phyloP scores from a whole-genome alignment of 306 rosid genomes.

The Gastrolobium bilobum region DNA sequence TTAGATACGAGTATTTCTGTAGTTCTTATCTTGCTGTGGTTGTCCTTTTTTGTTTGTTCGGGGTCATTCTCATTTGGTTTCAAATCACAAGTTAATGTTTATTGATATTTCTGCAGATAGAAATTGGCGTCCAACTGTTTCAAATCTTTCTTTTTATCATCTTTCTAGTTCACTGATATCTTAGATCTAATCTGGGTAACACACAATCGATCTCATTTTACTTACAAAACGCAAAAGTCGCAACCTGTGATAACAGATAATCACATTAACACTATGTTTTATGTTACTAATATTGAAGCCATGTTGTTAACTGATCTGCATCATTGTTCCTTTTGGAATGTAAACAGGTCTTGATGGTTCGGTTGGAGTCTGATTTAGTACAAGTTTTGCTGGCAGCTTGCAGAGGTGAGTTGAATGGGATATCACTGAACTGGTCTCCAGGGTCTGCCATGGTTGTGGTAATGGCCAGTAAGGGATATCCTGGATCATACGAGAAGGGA shows the following conservation, averaged over 20 bases:
- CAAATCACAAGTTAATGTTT: neutral
- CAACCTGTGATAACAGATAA: constrained; percentile 3
- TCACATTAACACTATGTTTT: constrained; percentile 18
- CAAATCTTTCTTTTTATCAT: neutral
- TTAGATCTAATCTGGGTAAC: constrained; percentile 4
- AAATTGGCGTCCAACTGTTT: constrained; percentile 5
- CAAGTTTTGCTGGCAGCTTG: constrained; percentile 95
- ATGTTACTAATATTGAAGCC: constrained; percentile 32
- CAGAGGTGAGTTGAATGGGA: constrained; percentile 82
- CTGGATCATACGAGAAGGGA: constrained; percentile 89
- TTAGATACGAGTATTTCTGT: neutral
- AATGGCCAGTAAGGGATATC: constrained; percentile 97
- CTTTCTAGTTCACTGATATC: constrained; percentile 11
- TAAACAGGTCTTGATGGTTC: constrained; percentile 88
- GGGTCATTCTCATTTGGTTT: constrained; percentile 28
- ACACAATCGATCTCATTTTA: neutral
- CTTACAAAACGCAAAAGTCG: neutral
- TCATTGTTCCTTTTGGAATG: constrained; percentile 25
- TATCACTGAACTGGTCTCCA: constrained; percentile 84
- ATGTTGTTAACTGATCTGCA: neutral
- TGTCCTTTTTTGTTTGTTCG: neutral
- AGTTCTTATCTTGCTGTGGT: neutral
- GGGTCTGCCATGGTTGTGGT: constrained; percentile 98
- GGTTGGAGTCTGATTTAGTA: constrained; percentile 89
- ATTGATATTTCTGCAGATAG: constrained; percentile 5